phyloP scores from a whole-genome alignment of 352 stramenopile species.

The Phytopythium oedochilum region DNA sequence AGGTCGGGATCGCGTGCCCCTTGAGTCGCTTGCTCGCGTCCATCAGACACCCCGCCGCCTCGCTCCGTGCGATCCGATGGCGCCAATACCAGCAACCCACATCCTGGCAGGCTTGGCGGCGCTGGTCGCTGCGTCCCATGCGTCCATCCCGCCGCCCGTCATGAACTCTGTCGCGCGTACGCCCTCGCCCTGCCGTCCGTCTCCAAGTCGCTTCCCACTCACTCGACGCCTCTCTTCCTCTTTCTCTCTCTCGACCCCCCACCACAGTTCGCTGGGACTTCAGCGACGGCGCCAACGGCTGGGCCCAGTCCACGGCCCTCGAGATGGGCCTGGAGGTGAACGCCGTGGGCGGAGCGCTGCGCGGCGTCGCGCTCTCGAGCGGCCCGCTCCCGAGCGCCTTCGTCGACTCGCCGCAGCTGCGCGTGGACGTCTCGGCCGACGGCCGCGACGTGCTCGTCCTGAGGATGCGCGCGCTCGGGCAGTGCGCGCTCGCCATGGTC shows the following conservation, averaged over 20 bases:
- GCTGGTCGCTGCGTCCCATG: not conserved
- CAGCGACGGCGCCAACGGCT: slow-evolving; percentile 49
- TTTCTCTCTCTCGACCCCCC: not conserved
- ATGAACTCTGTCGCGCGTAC: slow-evolving; percentile 39
- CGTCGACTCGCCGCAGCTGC: slow-evolving; percentile 57
- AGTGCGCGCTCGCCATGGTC: slow-evolving; percentile 52
- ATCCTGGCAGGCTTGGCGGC: too few relatives aligned
- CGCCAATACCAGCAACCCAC: too few relatives aligned
- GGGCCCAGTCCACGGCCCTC: slow-evolving; percentile 50
- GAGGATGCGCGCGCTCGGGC: slow-evolving; percentile 53
- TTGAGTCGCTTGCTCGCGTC: too few relatives aligned
- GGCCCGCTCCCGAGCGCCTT: slow-evolving; percentile 28
- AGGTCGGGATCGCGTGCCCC: not conserved
- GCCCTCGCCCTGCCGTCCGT: not conserved
- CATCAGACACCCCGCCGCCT: too few relatives aligned
- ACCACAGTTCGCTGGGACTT: slow-evolving; percentile 55
- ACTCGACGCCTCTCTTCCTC: not conserved
- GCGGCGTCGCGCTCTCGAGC: slow-evolving; percentile 35
- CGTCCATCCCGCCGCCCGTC: slow-evolving; percentile 6
- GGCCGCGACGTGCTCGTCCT: slow-evolving; percentile 52
- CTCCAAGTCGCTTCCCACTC: too few relatives aligned
- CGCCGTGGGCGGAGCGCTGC: slow-evolving; percentile 35
- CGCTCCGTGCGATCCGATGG: too few relatives aligned
- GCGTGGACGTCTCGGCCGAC: slow-evolving; percentile 38
- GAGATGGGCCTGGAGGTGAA: slow-evolving; percentile 68